Conservation (phyloP, 768 basidiomycete genomes). For the Lentinula boryana region DNA sequence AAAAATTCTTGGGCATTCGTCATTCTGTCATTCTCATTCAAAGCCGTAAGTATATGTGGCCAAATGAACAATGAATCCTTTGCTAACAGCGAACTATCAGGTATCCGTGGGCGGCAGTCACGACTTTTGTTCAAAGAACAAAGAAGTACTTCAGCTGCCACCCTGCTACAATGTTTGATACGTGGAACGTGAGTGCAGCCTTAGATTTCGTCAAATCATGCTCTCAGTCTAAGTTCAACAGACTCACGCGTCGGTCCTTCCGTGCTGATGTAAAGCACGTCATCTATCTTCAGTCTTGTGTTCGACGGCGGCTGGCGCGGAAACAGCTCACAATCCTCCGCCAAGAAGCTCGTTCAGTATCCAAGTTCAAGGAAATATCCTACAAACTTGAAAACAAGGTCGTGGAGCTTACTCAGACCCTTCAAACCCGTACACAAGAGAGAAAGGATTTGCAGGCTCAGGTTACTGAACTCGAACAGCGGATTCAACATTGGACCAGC, state of each 20-base stretch:
- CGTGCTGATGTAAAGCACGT: conserved; percentile 63
- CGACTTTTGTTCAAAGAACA: conserved; percentile 54
- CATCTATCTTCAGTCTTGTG: conserved; percentile 84
- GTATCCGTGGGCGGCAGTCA: conserved; percentile 68
- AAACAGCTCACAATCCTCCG: conserved; percentile 79
- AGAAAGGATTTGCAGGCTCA: conserved; percentile 81
- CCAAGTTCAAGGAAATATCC: conserved; percentile 98
- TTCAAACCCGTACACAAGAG: conserved; percentile 88
- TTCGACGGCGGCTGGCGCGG: conserved; percentile 83
- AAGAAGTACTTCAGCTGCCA: conserved; percentile 56
- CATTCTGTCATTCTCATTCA: conserved; percentile 69
- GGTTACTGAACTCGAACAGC: conserved; percentile 74
- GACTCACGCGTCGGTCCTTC: conserved; percentile 50
- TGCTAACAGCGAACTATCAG: conserved; percentile 30
- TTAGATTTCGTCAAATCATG: not conserved
- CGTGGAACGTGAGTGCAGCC: conserved; percentile 74
- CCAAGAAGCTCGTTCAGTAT: conserved; percentile 92
- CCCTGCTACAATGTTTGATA: conserved; percentile 71
- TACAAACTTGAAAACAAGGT: conserved; percentile 99
- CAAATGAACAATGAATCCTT: not conserved
- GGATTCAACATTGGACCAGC: conserved; percentile 77
- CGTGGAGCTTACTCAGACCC: conserved; percentile 91
- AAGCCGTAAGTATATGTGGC: conserved; percentile 57
- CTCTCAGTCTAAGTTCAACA: conserved; percentile 19
- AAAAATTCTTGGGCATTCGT: conserved; percentile 57